Evolutionary conservation across 345 rosid species (phyloP).

Genomic region (Trapa incisa): DNA sequence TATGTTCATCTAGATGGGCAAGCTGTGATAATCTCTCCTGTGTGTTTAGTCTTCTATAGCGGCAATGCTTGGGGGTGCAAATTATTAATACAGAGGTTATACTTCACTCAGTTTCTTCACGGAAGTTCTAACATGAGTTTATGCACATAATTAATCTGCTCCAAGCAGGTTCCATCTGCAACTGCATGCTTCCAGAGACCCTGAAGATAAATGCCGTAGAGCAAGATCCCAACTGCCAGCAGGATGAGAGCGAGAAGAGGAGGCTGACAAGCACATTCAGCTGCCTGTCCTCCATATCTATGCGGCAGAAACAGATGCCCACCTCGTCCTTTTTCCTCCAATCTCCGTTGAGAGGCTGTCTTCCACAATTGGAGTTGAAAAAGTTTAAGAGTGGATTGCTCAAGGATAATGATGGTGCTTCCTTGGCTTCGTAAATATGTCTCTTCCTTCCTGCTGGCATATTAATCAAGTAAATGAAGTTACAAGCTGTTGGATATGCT

Average conservation of each 20-base stretch:
- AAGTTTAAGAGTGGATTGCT: conserved; percentile 46
- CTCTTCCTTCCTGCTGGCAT: neutral
- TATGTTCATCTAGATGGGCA: too few relatives aligned
- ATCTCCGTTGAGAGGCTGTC: conserved; percentile 72
- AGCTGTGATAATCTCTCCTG: neutral
- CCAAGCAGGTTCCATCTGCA: conserved; percentile 69
- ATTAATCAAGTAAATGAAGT: neutral
- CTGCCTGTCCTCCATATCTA: conserved; percentile 71
- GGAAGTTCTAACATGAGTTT: neutral
- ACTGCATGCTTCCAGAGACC: conserved; percentile 78
- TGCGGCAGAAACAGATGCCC: conserved; percentile 67
- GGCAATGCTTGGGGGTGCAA: too few relatives aligned
- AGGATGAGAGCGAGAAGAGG: conserved; percentile 52
- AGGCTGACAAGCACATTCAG: conserved; percentile 49
- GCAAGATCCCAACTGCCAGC: conserved; percentile 50
- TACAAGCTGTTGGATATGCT: neutral
- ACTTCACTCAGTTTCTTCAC: neutral
- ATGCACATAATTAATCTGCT: neutral
- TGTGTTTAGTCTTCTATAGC: too few relatives aligned
- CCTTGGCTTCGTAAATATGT: neutral
- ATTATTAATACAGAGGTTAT: neutral
- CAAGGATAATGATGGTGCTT: conserved; percentile 26
- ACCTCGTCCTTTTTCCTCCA: conserved; percentile 55
- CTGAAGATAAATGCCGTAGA: conserved; percentile 50
- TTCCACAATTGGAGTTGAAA: conserved; percentile 76